These are phyloP conservation scores for Trichosporon sp. DNA, from an alignment of 1,284 basidiomycete species.

Conservation along the genomic window DNA sequence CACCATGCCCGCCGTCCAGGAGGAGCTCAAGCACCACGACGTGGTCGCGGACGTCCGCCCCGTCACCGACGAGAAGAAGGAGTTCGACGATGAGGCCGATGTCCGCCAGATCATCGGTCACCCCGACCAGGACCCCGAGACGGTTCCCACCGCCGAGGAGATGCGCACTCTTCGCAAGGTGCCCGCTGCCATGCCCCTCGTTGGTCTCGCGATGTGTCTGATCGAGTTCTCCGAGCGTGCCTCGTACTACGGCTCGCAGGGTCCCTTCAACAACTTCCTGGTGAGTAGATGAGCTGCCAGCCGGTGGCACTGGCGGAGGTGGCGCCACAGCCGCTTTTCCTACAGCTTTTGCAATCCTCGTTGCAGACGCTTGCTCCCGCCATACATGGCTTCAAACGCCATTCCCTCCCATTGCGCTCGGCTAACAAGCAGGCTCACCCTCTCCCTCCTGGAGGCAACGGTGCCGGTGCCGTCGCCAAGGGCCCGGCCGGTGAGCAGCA, in stretches of 20 bases:
- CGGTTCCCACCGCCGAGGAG: constrained; percentile 30
- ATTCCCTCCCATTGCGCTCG: not conserved
- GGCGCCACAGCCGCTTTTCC: not conserved
- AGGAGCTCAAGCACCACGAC: constrained; percentile 15
- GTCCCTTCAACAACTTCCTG: constrained; percentile 40
- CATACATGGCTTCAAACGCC: no score
- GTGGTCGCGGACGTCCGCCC: constrained; percentile 11
- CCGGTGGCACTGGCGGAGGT: not conserved
- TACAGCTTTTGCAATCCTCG: no score
- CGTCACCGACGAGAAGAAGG: constrained; percentile 19
- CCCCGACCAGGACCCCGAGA: constrained; percentile 21
- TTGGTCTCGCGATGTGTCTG: constrained; percentile 44
- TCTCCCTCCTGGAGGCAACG: constrained; percentile 65
- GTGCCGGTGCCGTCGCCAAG: constrained; percentile 69
- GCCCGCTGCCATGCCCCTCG: constrained; percentile 26
- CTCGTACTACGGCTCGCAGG: constrained; percentile 30
- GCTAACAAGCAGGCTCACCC: constrained; percentile 41
- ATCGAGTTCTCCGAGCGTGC: constrained; percentile 54
- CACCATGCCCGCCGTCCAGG: constrained; percentile 2
- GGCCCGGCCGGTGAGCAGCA: constrained; percentile 62
- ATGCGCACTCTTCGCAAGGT: constrained; percentile 22
- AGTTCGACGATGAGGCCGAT: not conserved
- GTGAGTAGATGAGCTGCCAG: not conserved
- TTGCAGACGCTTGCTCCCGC: no score
- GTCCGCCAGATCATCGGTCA: constrained; percentile 13